Conservation (phyloP, 192 early-diverging fungal species). For the Coemansia sp. region DNA sequence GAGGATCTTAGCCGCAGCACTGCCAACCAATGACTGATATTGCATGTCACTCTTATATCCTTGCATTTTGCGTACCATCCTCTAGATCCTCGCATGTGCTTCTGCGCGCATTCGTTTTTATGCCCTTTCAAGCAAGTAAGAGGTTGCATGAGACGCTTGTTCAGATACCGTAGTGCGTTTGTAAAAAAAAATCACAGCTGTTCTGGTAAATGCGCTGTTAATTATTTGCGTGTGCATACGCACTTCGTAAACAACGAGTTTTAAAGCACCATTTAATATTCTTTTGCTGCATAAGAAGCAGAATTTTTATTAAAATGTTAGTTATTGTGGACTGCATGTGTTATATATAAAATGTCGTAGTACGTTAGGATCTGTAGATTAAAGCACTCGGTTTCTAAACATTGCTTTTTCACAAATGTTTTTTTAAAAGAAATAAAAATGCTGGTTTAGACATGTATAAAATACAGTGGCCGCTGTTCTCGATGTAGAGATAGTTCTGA, state of each 20-base stretch:
- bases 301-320: not conserved
- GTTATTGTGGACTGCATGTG: not conserved
- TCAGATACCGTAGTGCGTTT: not conserved
- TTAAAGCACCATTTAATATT: not conserved
- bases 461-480: not conserved
- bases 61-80: not conserved
- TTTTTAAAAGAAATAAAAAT: not conserved
- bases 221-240: not conserved
- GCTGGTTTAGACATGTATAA: not conserved
- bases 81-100: not conserved
- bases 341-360: not conserved
- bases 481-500: not conserved
- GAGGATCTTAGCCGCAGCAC: not conserved
- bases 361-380: no score
- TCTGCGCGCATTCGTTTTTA: not conserved
- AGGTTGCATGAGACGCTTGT: not conserved
- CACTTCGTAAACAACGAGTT: not conserved
- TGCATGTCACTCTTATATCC: not conserved
- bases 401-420: no score
- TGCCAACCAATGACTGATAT: not conserved
- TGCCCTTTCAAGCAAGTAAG: not conserved
- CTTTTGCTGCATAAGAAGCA: not conserved
- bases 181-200: not conserved
- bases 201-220: not conserved
- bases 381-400: no score